phyloP scores from a whole-genome alignment of 441 rosid genomes.

The Pelargonium citronellum region DNA sequence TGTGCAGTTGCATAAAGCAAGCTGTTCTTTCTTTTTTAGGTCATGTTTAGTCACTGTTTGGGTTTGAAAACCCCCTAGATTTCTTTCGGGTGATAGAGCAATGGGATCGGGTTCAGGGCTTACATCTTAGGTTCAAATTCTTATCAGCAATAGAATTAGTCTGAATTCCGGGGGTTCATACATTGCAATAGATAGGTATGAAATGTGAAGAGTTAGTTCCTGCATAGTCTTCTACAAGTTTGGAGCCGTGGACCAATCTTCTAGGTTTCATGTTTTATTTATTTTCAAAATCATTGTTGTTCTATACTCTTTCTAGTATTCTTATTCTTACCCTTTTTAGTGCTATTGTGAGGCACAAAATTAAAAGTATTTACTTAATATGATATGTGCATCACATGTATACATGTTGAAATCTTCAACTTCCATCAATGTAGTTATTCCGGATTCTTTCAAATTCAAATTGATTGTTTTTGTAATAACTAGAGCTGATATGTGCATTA shows the following conservation, averaged over 20 bases:
- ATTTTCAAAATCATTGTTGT: not conserved
- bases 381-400: not conserved
- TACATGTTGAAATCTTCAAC: too few relatives aligned
- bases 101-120: too few relatives aligned
- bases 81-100: too few relatives aligned
- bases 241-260: not conserved
- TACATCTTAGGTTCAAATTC: not conserved
- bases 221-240: not conserved
- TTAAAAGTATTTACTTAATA: not conserved
- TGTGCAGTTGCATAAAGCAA: too few relatives aligned
- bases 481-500: not conserved
- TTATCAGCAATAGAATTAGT: not conserved
- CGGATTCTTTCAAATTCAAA: not conserved
- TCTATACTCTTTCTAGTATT: not conserved
- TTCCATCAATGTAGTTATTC: not conserved
- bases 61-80: too few relatives aligned
- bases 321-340: not conserved
- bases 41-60: too few relatives aligned
- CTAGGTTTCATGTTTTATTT: not conserved
- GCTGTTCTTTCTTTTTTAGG: too few relatives aligned
- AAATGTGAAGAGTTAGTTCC: not conserved
- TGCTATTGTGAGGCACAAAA: not conserved
- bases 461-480: not conserved
- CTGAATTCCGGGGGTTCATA: not conserved
- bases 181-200: not conserved